phyloP scores from a whole-genome alignment of 371 early-diverging fungal species.

The Syncephalastrum racemosum region DNA sequence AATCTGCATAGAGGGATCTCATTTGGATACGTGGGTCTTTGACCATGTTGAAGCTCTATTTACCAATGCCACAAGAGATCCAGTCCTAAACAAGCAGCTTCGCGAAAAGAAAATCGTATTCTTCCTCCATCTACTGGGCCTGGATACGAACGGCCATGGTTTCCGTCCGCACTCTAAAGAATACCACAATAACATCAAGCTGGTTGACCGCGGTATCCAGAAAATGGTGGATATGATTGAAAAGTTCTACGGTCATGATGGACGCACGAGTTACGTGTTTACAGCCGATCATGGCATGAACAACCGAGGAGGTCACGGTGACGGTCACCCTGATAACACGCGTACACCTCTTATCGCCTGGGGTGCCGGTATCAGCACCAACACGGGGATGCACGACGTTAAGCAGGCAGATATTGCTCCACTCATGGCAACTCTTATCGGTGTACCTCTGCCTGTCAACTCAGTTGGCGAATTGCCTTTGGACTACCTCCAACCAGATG shows the following conservation, averaged over 20 bases:
- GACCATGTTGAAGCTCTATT: slow-evolving; percentile 57
- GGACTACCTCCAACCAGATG: slow-evolving; percentile 66
- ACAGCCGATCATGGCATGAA: slow-evolving; percentile 98
- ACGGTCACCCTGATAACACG: slow-evolving; percentile 95
- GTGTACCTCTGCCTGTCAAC: slow-evolving; percentile 86
- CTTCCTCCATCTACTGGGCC: slow-evolving; percentile 91
- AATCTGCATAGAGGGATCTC: slow-evolving; percentile 66
- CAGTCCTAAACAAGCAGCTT: slow-evolving; percentile 53
- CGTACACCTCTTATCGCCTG: slow-evolving; percentile 92
- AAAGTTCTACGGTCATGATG: slow-evolving; percentile 78
- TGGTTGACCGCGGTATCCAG: slow-evolving; percentile 79
- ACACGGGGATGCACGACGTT: slow-evolving; percentile 64
- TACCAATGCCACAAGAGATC: slow-evolving; percentile 42
- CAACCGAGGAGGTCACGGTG: slow-evolving; percentile 89
- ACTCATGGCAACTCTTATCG: slow-evolving; percentile 88
- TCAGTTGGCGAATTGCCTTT: slow-evolving; percentile 90
- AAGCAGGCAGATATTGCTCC: slow-evolving; percentile 96
- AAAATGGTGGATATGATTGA: slow-evolving; percentile 67
- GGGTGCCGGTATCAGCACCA: slow-evolving; percentile 84
- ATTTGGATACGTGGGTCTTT: slow-evolving; percentile 91
- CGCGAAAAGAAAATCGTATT: slow-evolving; percentile 79
- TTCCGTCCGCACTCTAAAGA: slow-evolving; percentile 84
- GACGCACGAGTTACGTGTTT: slow-evolving; percentile 84
- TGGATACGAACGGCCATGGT: slow-evolving; percentile 95
- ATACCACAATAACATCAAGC: slow-evolving; percentile 77